Evolutionary conservation across 2,329 filamentous ascomycete species (phyloP).

Genomic region (Polytolypa hystricis): DNA sequence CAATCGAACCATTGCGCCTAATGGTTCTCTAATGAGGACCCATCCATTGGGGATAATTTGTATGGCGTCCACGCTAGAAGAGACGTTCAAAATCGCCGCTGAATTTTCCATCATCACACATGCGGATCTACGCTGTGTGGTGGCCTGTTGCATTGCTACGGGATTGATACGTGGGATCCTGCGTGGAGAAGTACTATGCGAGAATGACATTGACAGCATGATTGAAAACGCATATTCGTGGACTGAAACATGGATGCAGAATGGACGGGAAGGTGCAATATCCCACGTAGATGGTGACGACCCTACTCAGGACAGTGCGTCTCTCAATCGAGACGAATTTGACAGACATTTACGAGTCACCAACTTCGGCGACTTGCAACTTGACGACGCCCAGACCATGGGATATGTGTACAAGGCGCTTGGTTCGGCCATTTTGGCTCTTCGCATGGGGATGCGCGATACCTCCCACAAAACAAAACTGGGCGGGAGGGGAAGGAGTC

Average conservation of each 20-base stretch:
- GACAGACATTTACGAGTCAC: constrained; percentile 29
- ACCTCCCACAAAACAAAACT: constrained; percentile 8
- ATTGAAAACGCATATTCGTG: constrained; percentile 33
- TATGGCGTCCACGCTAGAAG: constrained; percentile 28
- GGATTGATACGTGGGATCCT: constrained; percentile 38
- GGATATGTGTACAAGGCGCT: constrained; percentile 47
- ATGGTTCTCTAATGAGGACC: constrained; percentile 44
- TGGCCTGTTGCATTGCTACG: constrained; percentile 39
- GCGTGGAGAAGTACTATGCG: constrained; percentile 32
- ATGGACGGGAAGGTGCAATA: constrained; percentile 16
- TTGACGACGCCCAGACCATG: constrained; percentile 38
- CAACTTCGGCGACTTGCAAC: constrained; percentile 29
- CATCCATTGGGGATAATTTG: constrained; percentile 42
- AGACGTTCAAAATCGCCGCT: constrained; percentile 36
- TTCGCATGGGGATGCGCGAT: constrained; percentile 35
- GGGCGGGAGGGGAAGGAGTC: background rate
- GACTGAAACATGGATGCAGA: constrained; percentile 23
- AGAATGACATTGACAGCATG: constrained; percentile 32
- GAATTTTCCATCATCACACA: constrained; percentile 38
- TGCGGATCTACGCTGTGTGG: constrained; percentile 41
- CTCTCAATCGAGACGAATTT: constrained; percentile 34
- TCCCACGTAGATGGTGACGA: constrained; percentile 5
- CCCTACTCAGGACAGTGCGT: constrained; percentile 10
- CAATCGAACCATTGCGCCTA: constrained; percentile 35
- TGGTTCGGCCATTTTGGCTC: constrained; percentile 36